Percentiles rank a stretch among this genome's conserved stretches.
phyloP scores from a whole-genome alignment of 73 alveolate species.

The Durusdinium trenchii region DNA sequence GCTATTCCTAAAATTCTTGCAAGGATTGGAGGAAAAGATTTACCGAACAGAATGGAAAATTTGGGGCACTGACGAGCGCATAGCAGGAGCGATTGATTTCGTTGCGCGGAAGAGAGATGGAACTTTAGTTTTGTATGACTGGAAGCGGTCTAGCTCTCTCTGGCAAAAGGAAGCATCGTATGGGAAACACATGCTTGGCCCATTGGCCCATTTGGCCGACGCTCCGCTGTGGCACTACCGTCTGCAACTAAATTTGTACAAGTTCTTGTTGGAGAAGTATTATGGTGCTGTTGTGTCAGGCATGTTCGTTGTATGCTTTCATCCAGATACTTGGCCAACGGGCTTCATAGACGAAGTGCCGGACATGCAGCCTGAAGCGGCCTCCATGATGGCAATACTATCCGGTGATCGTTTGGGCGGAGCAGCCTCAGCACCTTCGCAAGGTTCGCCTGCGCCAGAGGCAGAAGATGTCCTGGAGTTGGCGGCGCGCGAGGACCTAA shows the following conservation, averaged over 20 bases:
- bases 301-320: slow-evolving; percentile 27
- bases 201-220: slow-evolving; percentile 9
- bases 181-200: neutral
- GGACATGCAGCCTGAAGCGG: neutral
- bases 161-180: neutral
- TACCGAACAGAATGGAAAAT: slow-evolving; percentile 19
- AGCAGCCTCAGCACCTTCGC: neutral
- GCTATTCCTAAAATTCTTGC: too few relatives aligned
- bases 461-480: too few relatives aligned
- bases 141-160: slow-evolving; percentile 38
- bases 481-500: too few relatives aligned
- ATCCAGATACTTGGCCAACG: neutral
- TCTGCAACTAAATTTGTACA: slow-evolving; percentile 5
- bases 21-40: too few relatives aligned
- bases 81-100: neutral
- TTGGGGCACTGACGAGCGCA: neutral
- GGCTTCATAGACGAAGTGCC: neutral
- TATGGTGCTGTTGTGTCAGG: neutral
- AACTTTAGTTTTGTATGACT: slow-evolving; percentile 1
- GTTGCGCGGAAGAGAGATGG: neutral
- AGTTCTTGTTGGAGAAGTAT: neutral
- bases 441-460: too few relatives aligned
- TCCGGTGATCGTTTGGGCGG: neutral
- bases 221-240: neutral
- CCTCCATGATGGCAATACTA: neutral